phyloP scores from a whole-genome alignment of 768 basidiomycete species.

The Pleurotus sapidus region DNA sequence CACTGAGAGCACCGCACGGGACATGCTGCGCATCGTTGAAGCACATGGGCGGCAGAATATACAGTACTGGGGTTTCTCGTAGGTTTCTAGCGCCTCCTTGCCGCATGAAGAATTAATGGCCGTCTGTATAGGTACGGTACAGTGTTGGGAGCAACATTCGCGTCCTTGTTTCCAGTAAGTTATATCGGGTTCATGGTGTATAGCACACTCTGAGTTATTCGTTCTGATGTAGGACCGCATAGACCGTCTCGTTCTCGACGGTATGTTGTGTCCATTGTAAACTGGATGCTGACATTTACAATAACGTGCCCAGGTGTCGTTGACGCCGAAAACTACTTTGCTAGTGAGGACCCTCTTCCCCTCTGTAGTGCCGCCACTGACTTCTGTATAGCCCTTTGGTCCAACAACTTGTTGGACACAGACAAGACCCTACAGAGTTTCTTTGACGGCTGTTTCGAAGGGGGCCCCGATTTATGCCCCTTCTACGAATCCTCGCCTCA shows the following conservation, averaged over 20 bases:
- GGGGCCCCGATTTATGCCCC: slow-evolving; percentile 18
- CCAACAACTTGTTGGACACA: slow-evolving; percentile 17
- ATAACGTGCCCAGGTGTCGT: slow-evolving; percentile 11
- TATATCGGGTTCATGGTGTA: not conserved
- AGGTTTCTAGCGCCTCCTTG: not conserved
- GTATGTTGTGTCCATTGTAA: slow-evolving; percentile 1
- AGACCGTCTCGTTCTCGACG: slow-evolving; percentile 30
- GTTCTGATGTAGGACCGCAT: slow-evolving; percentile 23
- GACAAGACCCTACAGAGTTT: slow-evolving; percentile 19
- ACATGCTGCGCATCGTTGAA: slow-evolving; percentile 26
- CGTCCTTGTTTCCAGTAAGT: slow-evolving; percentile 1
- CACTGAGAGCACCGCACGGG: slow-evolving; percentile 34
- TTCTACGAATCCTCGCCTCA: slow-evolving; percentile 17
- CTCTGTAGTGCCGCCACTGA: too few relatives aligned
- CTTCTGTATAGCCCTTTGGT: slow-evolving; percentile 9
- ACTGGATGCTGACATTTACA: too few relatives aligned
- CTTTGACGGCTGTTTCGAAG: slow-evolving; percentile 17
- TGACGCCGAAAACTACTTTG: slow-evolving; percentile 23
- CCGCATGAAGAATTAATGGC: too few relatives aligned
- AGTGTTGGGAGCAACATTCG: not conserved
- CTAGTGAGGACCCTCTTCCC: slow-evolving; percentile 8
- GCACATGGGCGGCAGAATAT: not conserved
- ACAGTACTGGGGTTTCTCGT: slow-evolving; percentile 1
- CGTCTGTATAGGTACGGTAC: not conserved
- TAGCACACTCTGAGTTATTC: not conserved